Evolutionary conservation across 108 stramenopile species (phyloP), one percentile per base, ranked within the genome.

Genomic region (Schizochytrium sp.): DNA sequence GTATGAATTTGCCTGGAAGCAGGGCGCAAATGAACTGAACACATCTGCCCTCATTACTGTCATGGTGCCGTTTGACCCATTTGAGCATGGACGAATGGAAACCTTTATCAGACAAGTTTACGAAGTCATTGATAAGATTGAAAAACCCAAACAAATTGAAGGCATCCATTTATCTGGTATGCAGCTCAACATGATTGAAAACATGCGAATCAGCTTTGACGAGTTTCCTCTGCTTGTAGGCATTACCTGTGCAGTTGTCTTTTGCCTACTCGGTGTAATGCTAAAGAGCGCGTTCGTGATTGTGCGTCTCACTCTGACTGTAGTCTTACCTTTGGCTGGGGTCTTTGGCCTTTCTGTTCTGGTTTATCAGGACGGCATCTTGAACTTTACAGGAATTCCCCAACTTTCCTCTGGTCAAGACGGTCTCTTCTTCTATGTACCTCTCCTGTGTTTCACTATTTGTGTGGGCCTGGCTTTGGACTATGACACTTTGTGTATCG

Each of bases 401-500:
- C 57, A 56, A 42, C 60, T 88, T 17, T 28, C 41, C 57, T 46
- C 53, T 15, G 38, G 56, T 45, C 45, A 88, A 12, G 76, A 89
- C 8, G 83, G 89, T 59, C 44, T 94, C 49, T 92, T 88, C 7
- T 94, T 92, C 92, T 88, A 93, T 15, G 91, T 90, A 42, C 93
- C 92, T 3, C 89, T 94, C 59, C 72, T 94, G 88, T 89, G 89
- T 28, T 93, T 94, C 88, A 89, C 91, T 40, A 91, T 94, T 56
- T 72, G 91, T 72, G 94, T 93, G 15, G 94, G 94, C 38, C 89
- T 93, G 10, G 92, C 88, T 0, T 61, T 92, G 49, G 93, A 93
- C 87, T 93, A 94, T 59, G 93, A 94, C 88, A 83, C 92, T 42
- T 92, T 94, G 57, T 72, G 93, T 56, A 87, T 94, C 38, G 87